Conservation (phyloP, 2,329 filamentous ascomycete species). For the Piedraia hortae region DNA sequence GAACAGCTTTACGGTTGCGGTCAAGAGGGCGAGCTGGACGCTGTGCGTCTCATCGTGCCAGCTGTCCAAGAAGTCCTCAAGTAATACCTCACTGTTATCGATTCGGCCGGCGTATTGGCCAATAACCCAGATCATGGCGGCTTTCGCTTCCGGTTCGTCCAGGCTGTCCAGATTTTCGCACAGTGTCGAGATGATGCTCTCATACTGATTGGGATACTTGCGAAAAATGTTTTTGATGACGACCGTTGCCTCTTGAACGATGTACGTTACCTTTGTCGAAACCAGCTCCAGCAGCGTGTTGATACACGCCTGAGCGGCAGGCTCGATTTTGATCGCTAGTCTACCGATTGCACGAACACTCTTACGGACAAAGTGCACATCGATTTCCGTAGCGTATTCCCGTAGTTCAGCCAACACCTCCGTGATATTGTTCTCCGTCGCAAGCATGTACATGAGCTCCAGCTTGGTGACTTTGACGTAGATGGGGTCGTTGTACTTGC, state of each 20-base stretch:
- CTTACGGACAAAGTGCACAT: constrained; percentile 95
- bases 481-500: constrained; percentile 98
- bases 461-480: constrained; percentile 98
- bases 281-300: constrained; percentile 79
- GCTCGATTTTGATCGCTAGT: constrained; percentile 94
- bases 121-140: constrained; percentile 98
- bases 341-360: constrained; percentile 94
- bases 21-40: constrained; percentile 79
- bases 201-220: constrained; percentile 96
- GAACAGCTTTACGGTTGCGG: constrained; percentile 90
- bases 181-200: constrained; percentile 83
- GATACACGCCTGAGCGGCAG: constrained; percentile 72
- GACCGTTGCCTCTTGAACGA: constrained; percentile 94
- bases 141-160: constrained; percentile 92
- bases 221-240: constrained; percentile 98
- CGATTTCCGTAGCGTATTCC: constrained; percentile 92
- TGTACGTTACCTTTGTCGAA: constrained; percentile 93
- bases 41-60: constrained; percentile 89
- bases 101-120: constrained; percentile 93
- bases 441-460: constrained; percentile 96
- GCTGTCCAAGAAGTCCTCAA: constrained; percentile 84
- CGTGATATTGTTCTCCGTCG: constrained; percentile 80
- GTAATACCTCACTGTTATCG: constrained; percentile 76
- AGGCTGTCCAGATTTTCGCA: constrained; percentile 91
- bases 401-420: constrained; percentile 81